Conservation (phyloP, 2,329 filamentous ascomycete species). For the Penicillium griseofulvum region DNA sequence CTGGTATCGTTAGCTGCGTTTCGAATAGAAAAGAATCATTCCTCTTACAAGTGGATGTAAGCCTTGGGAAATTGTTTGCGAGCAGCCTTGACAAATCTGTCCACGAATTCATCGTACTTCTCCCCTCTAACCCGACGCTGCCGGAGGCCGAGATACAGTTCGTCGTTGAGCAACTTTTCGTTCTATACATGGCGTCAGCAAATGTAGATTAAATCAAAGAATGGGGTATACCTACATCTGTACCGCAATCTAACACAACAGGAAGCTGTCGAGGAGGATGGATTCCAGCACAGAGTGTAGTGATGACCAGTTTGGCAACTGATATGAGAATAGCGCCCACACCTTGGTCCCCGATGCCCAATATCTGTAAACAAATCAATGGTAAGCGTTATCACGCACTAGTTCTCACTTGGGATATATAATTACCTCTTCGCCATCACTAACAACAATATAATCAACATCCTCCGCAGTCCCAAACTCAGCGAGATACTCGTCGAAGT, state of each 20-base stretch:
- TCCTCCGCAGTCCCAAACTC: conserved; percentile 70
- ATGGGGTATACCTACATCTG: conserved; percentile 51
- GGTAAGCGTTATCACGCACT: conserved; percentile 8
- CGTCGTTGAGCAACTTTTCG: conserved; percentile 67
- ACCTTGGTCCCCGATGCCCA: conserved; percentile 87
- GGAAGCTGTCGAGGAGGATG: conserved; percentile 75
- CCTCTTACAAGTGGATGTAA: conserved; percentile 70
- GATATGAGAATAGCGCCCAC: conserved; percentile 82
- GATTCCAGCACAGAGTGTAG: conserved; percentile 82
- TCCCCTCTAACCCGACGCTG: conserved; percentile 66
- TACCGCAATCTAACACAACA: conserved; percentile 82
- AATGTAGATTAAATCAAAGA: neutral
- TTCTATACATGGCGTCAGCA: conserved; percentile 49
- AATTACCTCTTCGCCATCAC: conserved; percentile 58
- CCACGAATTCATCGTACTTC: conserved; percentile 73
- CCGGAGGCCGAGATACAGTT: conserved; percentile 74
- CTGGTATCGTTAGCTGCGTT: conserved; percentile 18
- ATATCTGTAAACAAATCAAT: conserved; percentile 59
- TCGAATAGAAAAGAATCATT: neutral
- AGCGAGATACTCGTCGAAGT: conserved; percentile 63
- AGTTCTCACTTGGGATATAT: no score
- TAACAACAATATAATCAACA: conserved; percentile 85
- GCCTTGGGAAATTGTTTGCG: conserved; percentile 71
- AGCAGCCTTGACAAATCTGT: conserved; percentile 67
- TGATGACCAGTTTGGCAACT: conserved; percentile 76